A percentile compares a stretch with the other conserved stretches of the same genome.
These are phyloP conservation scores for Uromyces viciae-fabae DNA, from an alignment of 1,284 basidiomycete genomes.

Conservation along the genomic window DNA sequence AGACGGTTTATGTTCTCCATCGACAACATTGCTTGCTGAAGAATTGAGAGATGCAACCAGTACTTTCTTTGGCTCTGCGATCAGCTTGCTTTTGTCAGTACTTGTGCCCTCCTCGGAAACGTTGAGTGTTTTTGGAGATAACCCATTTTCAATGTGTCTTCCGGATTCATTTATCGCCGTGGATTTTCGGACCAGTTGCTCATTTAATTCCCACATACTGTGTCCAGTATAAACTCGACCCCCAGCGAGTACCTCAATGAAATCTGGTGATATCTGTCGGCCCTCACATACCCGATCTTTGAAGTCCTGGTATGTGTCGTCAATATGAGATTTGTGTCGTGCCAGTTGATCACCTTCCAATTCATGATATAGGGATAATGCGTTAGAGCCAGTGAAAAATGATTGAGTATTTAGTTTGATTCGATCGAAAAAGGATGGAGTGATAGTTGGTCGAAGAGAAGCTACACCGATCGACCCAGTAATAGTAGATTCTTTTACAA, in stretches of 20 bases:
- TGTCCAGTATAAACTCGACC: constrained; percentile 57
- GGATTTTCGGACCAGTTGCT: constrained; percentile 42
- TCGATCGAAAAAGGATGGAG: constrained; percentile 56
- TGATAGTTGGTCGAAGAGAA: constrained; percentile 56
- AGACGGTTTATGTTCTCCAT: background rate
- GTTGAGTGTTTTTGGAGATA: background rate
- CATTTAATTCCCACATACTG: constrained; percentile 54
- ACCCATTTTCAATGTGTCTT: background rate
- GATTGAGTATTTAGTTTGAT: constrained; percentile 55
- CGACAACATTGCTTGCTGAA: background rate
- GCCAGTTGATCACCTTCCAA: constrained; percentile 52
- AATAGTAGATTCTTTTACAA: constrained; percentile 53
- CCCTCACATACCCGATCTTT: constrained; percentile 54
- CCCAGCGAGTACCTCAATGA: constrained; percentile 56
- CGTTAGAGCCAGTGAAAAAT: constrained; percentile 55
- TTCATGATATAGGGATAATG: constrained; percentile 53
- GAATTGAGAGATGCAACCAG: background rate
- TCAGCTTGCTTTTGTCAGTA: background rate
- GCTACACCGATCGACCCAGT: constrained; percentile 57
- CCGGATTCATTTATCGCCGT: background rate
- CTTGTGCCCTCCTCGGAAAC: background rate
- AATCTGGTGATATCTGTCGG: constrained; percentile 53
- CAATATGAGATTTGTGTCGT: constrained; percentile 53
- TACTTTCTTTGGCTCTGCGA: background rate
- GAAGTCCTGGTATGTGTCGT: constrained; percentile 55